phyloP scores from a whole-genome alignment of 2,329 filamentous ascomycete species.

The Blastomyces gilchristii region DNA sequence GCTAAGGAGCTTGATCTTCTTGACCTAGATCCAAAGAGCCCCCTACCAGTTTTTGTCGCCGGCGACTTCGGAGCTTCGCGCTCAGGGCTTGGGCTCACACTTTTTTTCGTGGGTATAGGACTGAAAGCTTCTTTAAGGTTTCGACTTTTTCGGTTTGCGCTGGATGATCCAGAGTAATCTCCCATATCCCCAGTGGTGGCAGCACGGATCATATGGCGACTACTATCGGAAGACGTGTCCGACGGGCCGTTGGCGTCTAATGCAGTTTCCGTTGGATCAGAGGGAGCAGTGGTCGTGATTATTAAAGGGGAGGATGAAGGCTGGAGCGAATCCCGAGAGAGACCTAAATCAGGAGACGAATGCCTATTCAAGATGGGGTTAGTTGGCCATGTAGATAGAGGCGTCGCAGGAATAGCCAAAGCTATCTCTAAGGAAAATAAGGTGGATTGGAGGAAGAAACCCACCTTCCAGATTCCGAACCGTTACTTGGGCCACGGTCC shows the following conservation, averaged over 20 bases:
- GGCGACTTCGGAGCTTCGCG: constrained; percentile 34
- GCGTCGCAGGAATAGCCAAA: not conserved
- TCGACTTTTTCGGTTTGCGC: constrained; percentile 20
- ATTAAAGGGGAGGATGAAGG: not conserved
- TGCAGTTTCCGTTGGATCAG: not conserved
- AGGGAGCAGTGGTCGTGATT: not conserved
- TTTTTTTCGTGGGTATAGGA: constrained; percentile 41
- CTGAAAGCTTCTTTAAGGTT: constrained; percentile 64
- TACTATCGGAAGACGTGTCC: constrained; percentile 1
- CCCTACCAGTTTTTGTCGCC: constrained; percentile 32
- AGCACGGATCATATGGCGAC: constrained; percentile 4
- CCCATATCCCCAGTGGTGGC: constrained; percentile 8
- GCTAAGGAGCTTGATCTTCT: constrained; percentile 29
- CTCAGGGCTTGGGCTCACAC: constrained; percentile 40
- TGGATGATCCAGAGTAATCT: not conserved
- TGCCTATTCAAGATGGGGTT: not conserved
- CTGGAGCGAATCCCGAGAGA: not conserved
- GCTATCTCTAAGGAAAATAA: no score
- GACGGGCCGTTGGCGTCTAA: constrained; percentile 2
- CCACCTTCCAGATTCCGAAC: constrained; percentile 35
- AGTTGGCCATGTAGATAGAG: not conserved
- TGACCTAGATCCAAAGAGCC: constrained; percentile 29
- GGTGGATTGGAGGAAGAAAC: constrained; percentile 7
- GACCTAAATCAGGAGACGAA: not conserved
- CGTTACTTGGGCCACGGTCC: constrained; percentile 15